A percentile compares a stretch with the other conserved stretches of the same genome.
Conservation (phyloP, 257 asterid species). For the Leptodermis oblonga region DNA sequence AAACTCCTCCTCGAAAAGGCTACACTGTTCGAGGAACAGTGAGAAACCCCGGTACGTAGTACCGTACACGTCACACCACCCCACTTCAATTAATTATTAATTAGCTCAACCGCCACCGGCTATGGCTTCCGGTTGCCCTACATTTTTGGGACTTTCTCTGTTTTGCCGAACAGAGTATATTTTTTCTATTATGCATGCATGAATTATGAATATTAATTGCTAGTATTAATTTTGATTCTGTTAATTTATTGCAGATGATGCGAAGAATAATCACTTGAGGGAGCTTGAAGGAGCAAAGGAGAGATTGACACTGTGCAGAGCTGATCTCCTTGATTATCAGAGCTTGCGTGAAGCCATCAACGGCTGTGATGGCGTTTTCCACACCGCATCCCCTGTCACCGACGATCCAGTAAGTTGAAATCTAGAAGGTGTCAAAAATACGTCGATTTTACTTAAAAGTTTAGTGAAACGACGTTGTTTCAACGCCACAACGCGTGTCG, state of each 20-base stretch:
- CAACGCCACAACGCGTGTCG: too few species aligned
- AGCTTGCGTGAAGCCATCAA: constrained; percentile 69
- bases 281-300: constrained; percentile 85
- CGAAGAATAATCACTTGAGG: constrained; percentile 68
- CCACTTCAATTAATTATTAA: too few species aligned
- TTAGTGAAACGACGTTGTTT: too few species aligned
- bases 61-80: background rate
- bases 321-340: constrained; percentile 74
- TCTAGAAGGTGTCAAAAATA: too few species aligned
- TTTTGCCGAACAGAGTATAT: background rate
- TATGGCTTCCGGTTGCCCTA: background rate
- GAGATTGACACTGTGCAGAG: constrained; percentile 64
- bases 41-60: constrained; percentile 71
- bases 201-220: background rate
- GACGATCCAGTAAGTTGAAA: constrained; percentile 87
- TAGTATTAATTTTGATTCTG: background rate
- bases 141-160: background rate
- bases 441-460: too few species aligned
- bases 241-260: constrained; percentile 58
- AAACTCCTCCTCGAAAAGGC: constrained; percentile 76
- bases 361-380: constrained; percentile 96
- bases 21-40: constrained; percentile 88
- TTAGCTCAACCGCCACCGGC: too few species aligned
- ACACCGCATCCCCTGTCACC: constrained; percentile 94
- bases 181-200: background rate